Percentiles rank a stretch among this genome's conserved stretches.
Conservation (phyloP, 2,329 filamentous ascomycete species). For the Ascosphaera pollenicola region DNA sequence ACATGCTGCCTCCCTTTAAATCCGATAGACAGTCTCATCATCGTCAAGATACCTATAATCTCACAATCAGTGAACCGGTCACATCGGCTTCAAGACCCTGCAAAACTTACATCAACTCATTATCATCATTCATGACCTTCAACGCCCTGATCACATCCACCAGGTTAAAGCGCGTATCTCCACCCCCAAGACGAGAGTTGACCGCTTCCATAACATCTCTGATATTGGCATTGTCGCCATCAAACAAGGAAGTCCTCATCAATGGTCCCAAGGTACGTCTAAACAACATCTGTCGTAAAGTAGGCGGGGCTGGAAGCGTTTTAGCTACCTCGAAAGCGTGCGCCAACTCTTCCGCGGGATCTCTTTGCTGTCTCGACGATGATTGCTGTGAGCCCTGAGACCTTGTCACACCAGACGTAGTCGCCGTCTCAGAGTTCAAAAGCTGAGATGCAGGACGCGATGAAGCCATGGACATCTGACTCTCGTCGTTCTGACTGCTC, state of each 20-base stretch:
- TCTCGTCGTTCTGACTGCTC: slow-evolving; percentile 10
- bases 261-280: slow-evolving; percentile 61
- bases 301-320: slow-evolving; percentile 29
- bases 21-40: slow-evolving; percentile 47
- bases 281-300: slow-evolving; percentile 50
- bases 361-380: too few species aligned
- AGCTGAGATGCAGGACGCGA: slow-evolving; percentile 58
- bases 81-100: slow-evolving; percentile 7
- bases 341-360: not conserved
- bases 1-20: slow-evolving; percentile 29
- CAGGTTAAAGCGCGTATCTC: slow-evolving; percentile 37
- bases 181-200: slow-evolving; percentile 44
- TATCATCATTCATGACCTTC: slow-evolving; percentile 55
- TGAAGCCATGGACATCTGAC: slow-evolving; percentile 52
- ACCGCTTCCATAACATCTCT: slow-evolving; percentile 55
- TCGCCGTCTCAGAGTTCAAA: slow-evolving; percentile 28
- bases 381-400: slow-evolving; percentile 15
- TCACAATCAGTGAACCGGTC: slow-evolving; percentile 5
- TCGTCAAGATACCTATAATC: slow-evolving; percentile 18
- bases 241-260: slow-evolving; percentile 63
- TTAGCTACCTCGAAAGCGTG: slow-evolving; percentile 9
- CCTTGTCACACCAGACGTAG: slow-evolving; percentile 17
- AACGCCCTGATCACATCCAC: slow-evolving; percentile 59
- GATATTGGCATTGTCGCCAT: slow-evolving; percentile 54
- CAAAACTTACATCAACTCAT: slow-evolving; percentile 70